Evolutionary conservation across 2,329 filamentous ascomycete species (phyloP).

Genomic region (Penicillium capsulatum): DNA sequence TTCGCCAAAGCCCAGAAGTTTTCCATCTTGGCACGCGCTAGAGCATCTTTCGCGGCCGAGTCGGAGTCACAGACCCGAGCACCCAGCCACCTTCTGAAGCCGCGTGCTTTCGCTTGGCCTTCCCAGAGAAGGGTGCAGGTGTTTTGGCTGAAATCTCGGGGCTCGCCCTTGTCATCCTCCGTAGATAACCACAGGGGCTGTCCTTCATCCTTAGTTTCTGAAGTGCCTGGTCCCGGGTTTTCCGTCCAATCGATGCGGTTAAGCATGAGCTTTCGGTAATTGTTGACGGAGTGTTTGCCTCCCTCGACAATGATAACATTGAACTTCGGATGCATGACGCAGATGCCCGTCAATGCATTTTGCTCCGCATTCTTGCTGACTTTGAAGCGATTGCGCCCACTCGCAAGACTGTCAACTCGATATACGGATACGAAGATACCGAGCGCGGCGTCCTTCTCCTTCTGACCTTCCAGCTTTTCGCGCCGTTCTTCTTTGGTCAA

Average conservation of each 20-base stretch:
- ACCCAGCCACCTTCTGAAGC: slow-evolving; percentile 82
- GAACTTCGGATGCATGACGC: slow-evolving; percentile 83
- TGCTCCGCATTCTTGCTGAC: slow-evolving; percentile 91
- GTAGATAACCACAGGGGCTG: slow-evolving; percentile 71
- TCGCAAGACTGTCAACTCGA: slow-evolving; percentile 82
- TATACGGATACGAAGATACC: slow-evolving; percentile 85
- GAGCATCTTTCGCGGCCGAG: slow-evolving; percentile 73
- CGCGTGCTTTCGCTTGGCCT: slow-evolving; percentile 74
- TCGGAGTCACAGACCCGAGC: slow-evolving; percentile 87
- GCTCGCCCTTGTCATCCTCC: slow-evolving; percentile 69
- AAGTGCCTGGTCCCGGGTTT: slow-evolving; percentile 64
- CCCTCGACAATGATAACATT: slow-evolving; percentile 90
- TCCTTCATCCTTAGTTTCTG: slow-evolving; percentile 57
- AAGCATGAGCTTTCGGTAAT: slow-evolving; percentile 89
- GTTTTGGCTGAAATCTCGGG: slow-evolving; percentile 79
- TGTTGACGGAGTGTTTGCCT: slow-evolving; percentile 73
- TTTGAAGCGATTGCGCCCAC: slow-evolving; percentile 90
- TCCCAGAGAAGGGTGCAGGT: slow-evolving; percentile 84
- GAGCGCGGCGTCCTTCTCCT: slow-evolving; percentile 81
- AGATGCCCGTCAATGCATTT: slow-evolving; percentile 79
- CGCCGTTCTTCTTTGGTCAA: slow-evolving; percentile 81
- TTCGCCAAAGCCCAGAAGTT: slow-evolving; percentile 93
- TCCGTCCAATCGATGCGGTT: slow-evolving; percentile 94
- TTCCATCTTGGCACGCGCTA: slow-evolving; percentile 82
- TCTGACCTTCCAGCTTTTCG: slow-evolving; percentile 77